Evolutionary conservation across 768 basidiomycete species (phyloP), one percentile per base, ranked within the genome.

Genomic region (Hygrocybe coccinea): DNA sequence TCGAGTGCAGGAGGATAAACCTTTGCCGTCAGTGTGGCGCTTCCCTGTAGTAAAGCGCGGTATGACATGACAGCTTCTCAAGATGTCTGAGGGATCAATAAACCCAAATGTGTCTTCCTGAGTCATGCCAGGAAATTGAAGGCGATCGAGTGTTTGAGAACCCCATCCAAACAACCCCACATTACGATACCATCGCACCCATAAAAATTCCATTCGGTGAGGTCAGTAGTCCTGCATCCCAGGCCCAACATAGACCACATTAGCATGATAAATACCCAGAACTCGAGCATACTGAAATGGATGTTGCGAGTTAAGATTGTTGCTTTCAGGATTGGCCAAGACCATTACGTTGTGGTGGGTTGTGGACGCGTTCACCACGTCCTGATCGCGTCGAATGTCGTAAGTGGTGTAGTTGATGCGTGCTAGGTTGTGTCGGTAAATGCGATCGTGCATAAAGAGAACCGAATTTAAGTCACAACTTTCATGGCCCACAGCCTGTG

Each of bases 381-480:
- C 76, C 56, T 78, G 75, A 2, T 58, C 52, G 0, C 65, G 61
- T 0, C 66, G 68, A 1, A 75, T 54, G 59, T 79, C 71, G 53
- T 78, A 78, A 0, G 71, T 74, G 0, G 73, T 76, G 55, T 75
- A 76, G 60, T 76, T 75, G 45, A 78, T 43, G 0, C 65, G 65
- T 0, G 76, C 11, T 0, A 59, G 48, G 36, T 70, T 71, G 59
- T 75, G 71, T 8, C 9, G 33, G 38, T 64, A 76, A 17, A 71
- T 58, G 38, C 33, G 56, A 59, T 69, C 56, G 1, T 64, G n/a
- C 55, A 67, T 67, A 2, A 45, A 21, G 35, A 69, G 45, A 11
- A 44, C 9, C 2, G 66, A 59, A 0, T 43, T 48, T 0, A 59
- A 56, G 1, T 56, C 48, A 2, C 35, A 5, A 22, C 21, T 22